A percentile compares a stretch with the other conserved stretches of the same genome.
These are phyloP conservation scores for Penicilliopsis zonata DNA, from an alignment of 495 filamentous ascomycete species.

Conservation along the genomic window DNA sequence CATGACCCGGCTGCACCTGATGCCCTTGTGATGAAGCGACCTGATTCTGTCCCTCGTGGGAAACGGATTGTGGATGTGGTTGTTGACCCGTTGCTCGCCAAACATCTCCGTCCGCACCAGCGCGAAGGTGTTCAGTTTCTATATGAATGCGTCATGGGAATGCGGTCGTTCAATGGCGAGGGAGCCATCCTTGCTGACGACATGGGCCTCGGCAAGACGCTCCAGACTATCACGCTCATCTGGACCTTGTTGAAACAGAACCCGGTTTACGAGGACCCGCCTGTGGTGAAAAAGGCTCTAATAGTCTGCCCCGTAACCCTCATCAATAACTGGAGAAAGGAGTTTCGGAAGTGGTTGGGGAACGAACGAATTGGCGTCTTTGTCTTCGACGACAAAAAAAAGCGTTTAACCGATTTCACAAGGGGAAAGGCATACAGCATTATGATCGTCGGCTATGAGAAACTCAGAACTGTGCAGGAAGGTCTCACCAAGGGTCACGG, in stretches of 20 bases:
- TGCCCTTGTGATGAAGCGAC: constrained; percentile 62
- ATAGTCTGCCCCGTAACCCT: constrained; percentile 75
- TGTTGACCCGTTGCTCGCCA: constrained; percentile 58
- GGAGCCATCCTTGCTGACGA: constrained; percentile 74
- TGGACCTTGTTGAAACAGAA: constrained; percentile 80
- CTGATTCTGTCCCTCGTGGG: constrained; percentile 40
- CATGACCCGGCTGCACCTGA: constrained; percentile 51
- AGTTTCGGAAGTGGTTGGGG: constrained; percentile 73
- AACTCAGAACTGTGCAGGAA: constrained; percentile 54
- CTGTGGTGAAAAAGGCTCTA: constrained; percentile 64
- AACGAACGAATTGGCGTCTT: constrained; percentile 69
- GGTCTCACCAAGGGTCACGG: constrained; percentile 51
- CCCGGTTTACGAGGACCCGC: constrained; percentile 46
- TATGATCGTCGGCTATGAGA: constrained; percentile 81
- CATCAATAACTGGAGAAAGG: constrained; percentile 70
- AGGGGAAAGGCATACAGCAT: constrained; percentile 61
- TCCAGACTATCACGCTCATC: constrained; percentile 66
- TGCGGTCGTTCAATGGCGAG: constrained; percentile 56
- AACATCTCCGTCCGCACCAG: constrained; percentile 62
- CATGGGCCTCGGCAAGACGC: constrained; percentile 72
- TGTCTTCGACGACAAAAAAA: constrained; percentile 54
- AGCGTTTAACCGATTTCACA: constrained; percentile 62
- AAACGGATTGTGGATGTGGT: constrained; percentile 71
- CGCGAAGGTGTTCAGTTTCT: constrained; percentile 66
- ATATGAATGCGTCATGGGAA: constrained; percentile 79